A percentile compares a stretch with the other conserved stretches of the same genome.
phyloP scores from a whole-genome alignment of 108 stramenopile species.

The Conticribra guillardii region DNA sequence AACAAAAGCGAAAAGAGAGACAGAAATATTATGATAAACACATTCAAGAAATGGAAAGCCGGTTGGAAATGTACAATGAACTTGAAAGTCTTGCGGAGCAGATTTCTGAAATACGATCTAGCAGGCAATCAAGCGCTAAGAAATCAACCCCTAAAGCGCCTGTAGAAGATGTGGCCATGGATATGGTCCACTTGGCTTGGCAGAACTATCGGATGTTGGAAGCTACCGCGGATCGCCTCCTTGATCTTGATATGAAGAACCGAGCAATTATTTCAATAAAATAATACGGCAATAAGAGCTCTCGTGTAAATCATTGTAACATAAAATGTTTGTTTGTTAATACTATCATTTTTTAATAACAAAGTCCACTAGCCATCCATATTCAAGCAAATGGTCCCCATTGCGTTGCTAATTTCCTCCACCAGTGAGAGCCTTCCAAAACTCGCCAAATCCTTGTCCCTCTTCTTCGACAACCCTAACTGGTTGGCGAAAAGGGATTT shows the following conservation, averaged over 20 bases:
- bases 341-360: background rate
- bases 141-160: background rate
- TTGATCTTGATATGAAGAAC: background rate
- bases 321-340: background rate
- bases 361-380: background rate
- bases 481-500: constrained; percentile 79
- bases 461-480: constrained; percentile 46
- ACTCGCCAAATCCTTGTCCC: constrained; percentile 57
- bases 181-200: background rate
- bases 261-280: background rate
- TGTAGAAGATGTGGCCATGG: background rate
- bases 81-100: background rate
- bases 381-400: background rate
- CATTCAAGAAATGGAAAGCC: background rate
- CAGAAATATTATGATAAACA: background rate
- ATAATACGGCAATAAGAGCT: background rate
- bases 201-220: background rate
- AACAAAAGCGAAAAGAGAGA: background rate
- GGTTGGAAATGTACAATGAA: background rate
- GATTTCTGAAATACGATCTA: background rate
- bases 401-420: constrained; percentile 32
- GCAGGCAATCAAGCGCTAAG: background rate
- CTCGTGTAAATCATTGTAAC: background rate
- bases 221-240: background rate
- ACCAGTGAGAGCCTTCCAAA: constrained; percentile 64